Evolutionary conservation across 75 land plant species (phyloP), one percentile per base, ranked within the genome.

Genomic region (Sequoiadendron giganteum): DNA sequence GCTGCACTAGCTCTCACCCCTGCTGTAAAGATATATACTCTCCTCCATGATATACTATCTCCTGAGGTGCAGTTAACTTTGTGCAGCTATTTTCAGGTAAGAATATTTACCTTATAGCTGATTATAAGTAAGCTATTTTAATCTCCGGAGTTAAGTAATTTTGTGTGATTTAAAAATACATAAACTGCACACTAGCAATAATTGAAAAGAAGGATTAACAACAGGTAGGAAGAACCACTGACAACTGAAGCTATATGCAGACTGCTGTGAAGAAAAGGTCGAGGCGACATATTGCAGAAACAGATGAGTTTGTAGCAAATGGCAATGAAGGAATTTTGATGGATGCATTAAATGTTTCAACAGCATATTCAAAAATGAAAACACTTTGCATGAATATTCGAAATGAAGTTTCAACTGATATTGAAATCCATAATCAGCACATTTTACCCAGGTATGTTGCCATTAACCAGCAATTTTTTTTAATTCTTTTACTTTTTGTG

Each of bases 331-430:
- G 91, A 6, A 91, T 87, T 47, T 82, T 92, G 79, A 91, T 93
- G 94, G 97, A 98, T 92, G 56, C 93, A 70, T 65, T 93, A 47
- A 83, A 91, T 85, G 58, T 95, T 42, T 87, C 94, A 38, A 94
- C 94, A 79, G 95, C 99, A 28, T 98, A 98, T 87, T 86, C 86
- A 84, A 98, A 97, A 90, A 94, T 98, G 99, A 94, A 90, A 88
- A 86, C 91, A 36, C 85, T 95, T 55, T 95, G 97, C 80, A 58
- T 91, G 55, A 92, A 91, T 82, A 89, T 97, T 13, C 89, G 94
- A 86, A 94, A 93, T 90, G 99, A 98, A 90, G 89, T 98, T n/a
- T 89, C 78, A 34, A 94, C 97, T 61, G 99, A 98, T 77, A 98
- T 97, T 43, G 94, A 96, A 36, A 96, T 98, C 76, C 96, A 98